Percentiles rank a stretch among this genome's conserved stretches.
Conservation (phyloP, 2,329 filamentous ascomycete species). For the Aspergillus sp. region DNA sequence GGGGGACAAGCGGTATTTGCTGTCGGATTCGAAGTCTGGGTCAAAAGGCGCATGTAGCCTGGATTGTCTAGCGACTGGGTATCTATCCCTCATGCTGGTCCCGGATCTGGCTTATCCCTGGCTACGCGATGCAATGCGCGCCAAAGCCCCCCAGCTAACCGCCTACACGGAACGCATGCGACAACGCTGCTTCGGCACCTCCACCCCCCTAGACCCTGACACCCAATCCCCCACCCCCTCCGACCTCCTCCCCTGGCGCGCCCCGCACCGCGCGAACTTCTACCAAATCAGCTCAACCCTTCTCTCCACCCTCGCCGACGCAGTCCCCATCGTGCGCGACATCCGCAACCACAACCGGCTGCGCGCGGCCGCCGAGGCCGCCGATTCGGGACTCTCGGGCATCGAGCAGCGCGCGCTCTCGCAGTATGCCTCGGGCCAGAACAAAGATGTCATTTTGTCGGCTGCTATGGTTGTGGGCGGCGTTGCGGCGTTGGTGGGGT, state of each 20-base stretch:
- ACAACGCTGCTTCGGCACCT: slow-evolving; percentile 29
- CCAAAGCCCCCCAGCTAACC: slow-evolving; percentile 40
- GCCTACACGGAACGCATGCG: slow-evolving; percentile 38
- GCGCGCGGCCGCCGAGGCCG: slow-evolving; percentile 24
- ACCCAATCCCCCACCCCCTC: slow-evolving; percentile 2
- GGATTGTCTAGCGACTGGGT: slow-evolving; percentile 75
- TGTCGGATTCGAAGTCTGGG: slow-evolving; percentile 40
- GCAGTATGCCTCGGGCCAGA: slow-evolving; percentile 15
- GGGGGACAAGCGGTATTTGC: slow-evolving; percentile 48
- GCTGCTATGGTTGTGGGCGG: slow-evolving; percentile 29
- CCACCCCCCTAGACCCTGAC: slow-evolving; percentile 1
- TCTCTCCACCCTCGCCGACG: slow-evolving; percentile 27
- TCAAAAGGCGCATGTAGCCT: slow-evolving; percentile 43
- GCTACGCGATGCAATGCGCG: slow-evolving; percentile 50
- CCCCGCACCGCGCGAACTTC: slow-evolving; percentile 24
- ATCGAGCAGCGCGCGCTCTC: slow-evolving; percentile 20
- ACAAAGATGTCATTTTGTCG: slow-evolving; percentile 29
- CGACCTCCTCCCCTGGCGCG: slow-evolving; percentile 33
- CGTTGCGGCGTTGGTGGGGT: slow-evolving; percentile 28
- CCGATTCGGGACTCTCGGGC: slow-evolving; percentile 16
- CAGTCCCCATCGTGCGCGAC: slow-evolving; percentile 29
- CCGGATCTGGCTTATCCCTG: slow-evolving; percentile 55
- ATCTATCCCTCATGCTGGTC: slow-evolving; percentile 64
- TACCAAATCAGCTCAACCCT: slow-evolving; percentile 27
- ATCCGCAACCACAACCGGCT: slow-evolving; percentile 30